Conservation (phyloP, 306 rosid genomes). For the Cucumis sativus region Cucumber_9930_V3 NC_026657.2:125001-125500, state of each 20-base stretch:
- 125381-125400: not conserved
- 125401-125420: not conserved
- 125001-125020: not conserved
- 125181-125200: not conserved
- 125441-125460: not conserved
- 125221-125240: not conserved
- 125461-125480: not conserved
- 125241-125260: not conserved
- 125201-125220: not conserved
- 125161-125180: not conserved
- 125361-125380: constrained; percentile 1
- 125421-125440: not conserved
- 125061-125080: not conserved
- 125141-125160: not conserved
- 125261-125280: constrained; percentile 81
- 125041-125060: not conserved
- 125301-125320: constrained; percentile 59
- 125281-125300: constrained; percentile 92
- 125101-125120: not conserved
- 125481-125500: not conserved
- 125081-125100: not conserved
- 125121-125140: not conserved
- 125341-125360: constrained; percentile 9
- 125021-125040: not conserved
- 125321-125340: constrained; percentile 53